Conservation (phyloP, 1,284 basidiomycete species). For the Ganoderma lingzhi region DNA sequence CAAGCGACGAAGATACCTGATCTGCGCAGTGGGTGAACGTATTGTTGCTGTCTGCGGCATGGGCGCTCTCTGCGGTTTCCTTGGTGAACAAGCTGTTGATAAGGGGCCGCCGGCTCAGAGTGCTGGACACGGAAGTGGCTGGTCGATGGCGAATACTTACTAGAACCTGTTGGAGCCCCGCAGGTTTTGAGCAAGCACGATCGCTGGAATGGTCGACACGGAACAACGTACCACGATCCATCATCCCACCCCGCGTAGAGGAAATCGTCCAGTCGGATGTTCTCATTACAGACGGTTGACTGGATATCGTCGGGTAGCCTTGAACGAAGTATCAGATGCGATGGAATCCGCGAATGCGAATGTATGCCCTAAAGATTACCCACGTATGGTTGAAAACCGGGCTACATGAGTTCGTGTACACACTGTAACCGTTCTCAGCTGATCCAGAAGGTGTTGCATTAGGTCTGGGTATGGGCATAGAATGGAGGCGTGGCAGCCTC, state of each 20-base stretch:
- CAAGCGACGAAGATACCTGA: slow-evolving; percentile 6
- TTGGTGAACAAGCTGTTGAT: slow-evolving; percentile 17
- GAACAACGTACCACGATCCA: slow-evolving; percentile 27
- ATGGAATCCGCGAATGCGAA: no score
- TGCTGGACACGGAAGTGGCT: no score
- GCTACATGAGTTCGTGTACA: slow-evolving; percentile 10
- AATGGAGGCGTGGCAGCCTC: background rate
- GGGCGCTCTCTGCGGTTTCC: slow-evolving; percentile 19
- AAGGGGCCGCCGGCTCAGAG: no score
- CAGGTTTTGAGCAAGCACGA: background rate
- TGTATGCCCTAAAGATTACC: background rate
- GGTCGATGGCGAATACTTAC: slow-evolving; percentile 12
- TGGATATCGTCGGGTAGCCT: slow-evolving; percentile 27
- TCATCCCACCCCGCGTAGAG: slow-evolving; percentile 31
- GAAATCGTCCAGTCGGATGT: slow-evolving; percentile 28
- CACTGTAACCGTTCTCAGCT: background rate
- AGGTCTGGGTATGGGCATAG: background rate
- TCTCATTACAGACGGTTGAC: slow-evolving; percentile 25
- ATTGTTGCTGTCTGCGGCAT: slow-evolving; percentile 23
- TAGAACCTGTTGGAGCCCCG: slow-evolving; percentile 24
- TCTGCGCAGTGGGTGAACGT: slow-evolving; percentile 25
- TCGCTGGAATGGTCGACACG: background rate
- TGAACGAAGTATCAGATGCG: background rate
- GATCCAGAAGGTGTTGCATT: background rate
- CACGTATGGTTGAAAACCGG: slow-evolving; percentile 18